These are phyloP conservation scores for Ogataea pini DNA, from an alignment of 805 yeast genomes.

Conservation along the genomic window DNA sequence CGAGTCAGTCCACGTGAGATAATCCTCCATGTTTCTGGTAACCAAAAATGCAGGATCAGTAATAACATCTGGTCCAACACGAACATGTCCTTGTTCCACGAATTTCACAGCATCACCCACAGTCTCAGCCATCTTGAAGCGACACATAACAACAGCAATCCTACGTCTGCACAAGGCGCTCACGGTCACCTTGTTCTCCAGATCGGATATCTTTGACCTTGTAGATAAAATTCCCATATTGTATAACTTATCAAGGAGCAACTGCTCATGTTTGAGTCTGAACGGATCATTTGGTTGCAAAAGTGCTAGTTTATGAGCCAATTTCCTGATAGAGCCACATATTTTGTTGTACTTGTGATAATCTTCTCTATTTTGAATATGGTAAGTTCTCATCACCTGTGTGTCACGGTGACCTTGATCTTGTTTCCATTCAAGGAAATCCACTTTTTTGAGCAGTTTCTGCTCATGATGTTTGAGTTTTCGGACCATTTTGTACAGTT, in stretches of 20 bases:
- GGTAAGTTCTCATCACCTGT: slow-evolving; percentile 94
- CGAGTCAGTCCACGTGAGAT: slow-evolving; percentile 95
- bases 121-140: slow-evolving; percentile 90
- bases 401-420: slow-evolving; percentile 94
- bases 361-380: slow-evolving; percentile 92
- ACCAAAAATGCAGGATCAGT: slow-evolving; percentile 95
- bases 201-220: slow-evolving; percentile 85
- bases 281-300: slow-evolving; percentile 86
- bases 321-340: slow-evolving; percentile 86
- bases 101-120: slow-evolving; percentile 86
- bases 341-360: slow-evolving; percentile 91
- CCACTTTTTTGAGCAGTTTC: slow-evolving; percentile 91
- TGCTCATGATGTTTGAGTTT: slow-evolving; percentile 92
- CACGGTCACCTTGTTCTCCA: slow-evolving; percentile 90
- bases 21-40: slow-evolving; percentile 93
- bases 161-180: slow-evolving; percentile 91
- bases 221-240: slow-evolving; percentile 86
- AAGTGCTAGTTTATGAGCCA: slow-evolving; percentile 83
- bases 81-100: slow-evolving; percentile 94
- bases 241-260: slow-evolving; percentile 82
- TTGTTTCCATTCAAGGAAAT: slow-evolving; percentile 96
- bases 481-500: slow-evolving; percentile 57
- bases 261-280: slow-evolving; percentile 84
- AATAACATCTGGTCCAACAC: slow-evolving; percentile 94
- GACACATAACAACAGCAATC: slow-evolving; percentile 91